These are phyloP conservation scores for Penicillium sp. DNA, from an alignment of 2,329 filamentous ascomycete genomes.

Conservation along the genomic window DNA sequence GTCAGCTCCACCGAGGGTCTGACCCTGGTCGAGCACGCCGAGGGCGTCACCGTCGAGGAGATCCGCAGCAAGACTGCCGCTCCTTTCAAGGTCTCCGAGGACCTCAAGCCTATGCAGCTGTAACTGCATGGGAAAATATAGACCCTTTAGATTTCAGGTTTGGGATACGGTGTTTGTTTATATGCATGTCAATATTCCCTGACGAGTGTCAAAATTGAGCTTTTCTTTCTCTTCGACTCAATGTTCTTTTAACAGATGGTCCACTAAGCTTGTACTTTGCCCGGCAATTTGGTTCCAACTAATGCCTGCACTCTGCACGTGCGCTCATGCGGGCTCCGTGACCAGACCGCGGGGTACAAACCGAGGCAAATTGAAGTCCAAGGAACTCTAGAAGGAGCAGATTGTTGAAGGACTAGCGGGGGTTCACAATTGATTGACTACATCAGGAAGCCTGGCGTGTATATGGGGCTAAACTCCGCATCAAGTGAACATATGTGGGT, in stretches of 20 bases:
- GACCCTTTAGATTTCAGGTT: slow-evolving; percentile 10
- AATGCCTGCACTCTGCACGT: neutral
- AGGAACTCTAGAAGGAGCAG: too few species aligned
- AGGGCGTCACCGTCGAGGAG: slow-evolving; percentile 69
- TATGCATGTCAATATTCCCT: slow-evolving; percentile 12
- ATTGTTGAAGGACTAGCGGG: too few species aligned
- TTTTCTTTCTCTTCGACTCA: neutral
- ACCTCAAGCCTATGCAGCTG: slow-evolving; percentile 54
- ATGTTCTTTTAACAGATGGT: neutral
- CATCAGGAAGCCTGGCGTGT: too few species aligned
- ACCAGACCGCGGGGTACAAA: neutral
- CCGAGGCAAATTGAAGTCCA: neutral
- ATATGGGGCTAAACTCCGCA: too few species aligned
- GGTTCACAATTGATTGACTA: too few species aligned
- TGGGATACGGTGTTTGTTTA: slow-evolving; percentile 14
- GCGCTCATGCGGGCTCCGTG: slow-evolving; percentile 11
- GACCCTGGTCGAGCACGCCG: slow-evolving; percentile 66
- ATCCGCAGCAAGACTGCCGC: slow-evolving; percentile 71
- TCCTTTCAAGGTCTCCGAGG: slow-evolving; percentile 63
- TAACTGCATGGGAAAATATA: slow-evolving; percentile 14
- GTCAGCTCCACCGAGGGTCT: slow-evolving; percentile 64
- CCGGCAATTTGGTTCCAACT: neutral
- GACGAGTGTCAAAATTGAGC: slow-evolving; percentile 12
- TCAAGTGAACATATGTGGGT: too few species aligned
- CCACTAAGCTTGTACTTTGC: too few species aligned